phyloP scores from a whole-genome alignment of 805 yeast genomes.

The Teunomyces pallodes region DNA sequence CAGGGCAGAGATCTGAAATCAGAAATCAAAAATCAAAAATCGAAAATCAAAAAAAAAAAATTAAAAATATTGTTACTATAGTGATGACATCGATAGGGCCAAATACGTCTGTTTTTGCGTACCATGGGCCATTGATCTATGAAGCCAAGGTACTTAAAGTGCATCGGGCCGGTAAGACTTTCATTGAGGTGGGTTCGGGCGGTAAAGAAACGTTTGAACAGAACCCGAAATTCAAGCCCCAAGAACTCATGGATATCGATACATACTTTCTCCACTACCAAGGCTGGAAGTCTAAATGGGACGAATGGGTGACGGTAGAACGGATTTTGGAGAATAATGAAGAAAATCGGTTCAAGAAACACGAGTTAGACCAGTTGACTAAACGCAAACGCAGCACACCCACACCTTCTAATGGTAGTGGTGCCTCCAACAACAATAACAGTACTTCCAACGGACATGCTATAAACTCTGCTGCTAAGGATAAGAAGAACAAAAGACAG shows the following conservation, averaged over 20 bases:
- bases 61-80: too few relatives aligned
- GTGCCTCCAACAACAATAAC: conserved; percentile 6
- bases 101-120: conserved; percentile 52
- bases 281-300: conserved; percentile 97
- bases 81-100: conserved; percentile 1
- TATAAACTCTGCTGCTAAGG: not conserved
- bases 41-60: not conserved
- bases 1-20: not conserved
- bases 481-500: not conserved
- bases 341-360: conserved; percentile 64
- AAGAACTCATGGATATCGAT: conserved; percentile 24
- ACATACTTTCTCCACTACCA: conserved; percentile 79
- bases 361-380: conserved; percentile 46
- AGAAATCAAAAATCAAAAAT: too few relatives aligned
- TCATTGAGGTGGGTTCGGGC: conserved; percentile 41
- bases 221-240: conserved; percentile 22
- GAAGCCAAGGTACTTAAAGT: conserved; percentile 77
- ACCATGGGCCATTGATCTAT: conserved; percentile 86
- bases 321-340: conserved; percentile 67
- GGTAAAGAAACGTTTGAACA: conserved; percentile 30
- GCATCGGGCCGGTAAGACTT: conserved; percentile 52
- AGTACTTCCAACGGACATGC: conserved; percentile 2
- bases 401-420: conserved; percentile 18
- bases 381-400: conserved; percentile 16
- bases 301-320: conserved; percentile 83